Evolutionary conservation across 371 early-diverging fungal genomes (phyloP).

Genomic region (Mucor plumbeus): DNA sequence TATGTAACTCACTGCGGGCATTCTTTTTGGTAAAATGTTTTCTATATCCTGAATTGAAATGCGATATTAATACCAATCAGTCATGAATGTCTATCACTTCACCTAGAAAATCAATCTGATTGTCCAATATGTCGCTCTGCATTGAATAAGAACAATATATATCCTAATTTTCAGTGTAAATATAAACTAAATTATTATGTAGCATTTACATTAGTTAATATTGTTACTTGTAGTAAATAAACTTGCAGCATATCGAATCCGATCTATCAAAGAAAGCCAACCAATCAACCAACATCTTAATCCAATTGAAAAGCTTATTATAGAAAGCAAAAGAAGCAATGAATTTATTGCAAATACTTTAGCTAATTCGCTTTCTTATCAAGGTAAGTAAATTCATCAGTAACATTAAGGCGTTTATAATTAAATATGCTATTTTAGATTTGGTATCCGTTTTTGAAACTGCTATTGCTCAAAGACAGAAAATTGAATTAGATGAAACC

Average conservation of each 20-base stretch:
- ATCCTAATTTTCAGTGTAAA: slow-evolving; percentile 81
- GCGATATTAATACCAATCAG: slow-evolving; percentile 31
- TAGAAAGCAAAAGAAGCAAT: slow-evolving; percentile 27
- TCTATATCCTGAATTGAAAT: neutral
- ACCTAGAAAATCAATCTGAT: slow-evolving; percentile 58
- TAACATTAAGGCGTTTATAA: too few relatives aligned
- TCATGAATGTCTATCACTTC: slow-evolving; percentile 74
- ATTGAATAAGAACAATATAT: slow-evolving; percentile 68
- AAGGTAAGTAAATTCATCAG: slow-evolving; percentile 13
- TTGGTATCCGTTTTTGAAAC: slow-evolving; percentile 56
- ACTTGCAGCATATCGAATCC: slow-evolving; percentile 28
- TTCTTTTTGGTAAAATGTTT: slow-evolving; percentile 75
- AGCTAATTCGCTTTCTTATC: slow-evolving; percentile 15
- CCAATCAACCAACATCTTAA: neutral
- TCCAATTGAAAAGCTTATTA: slow-evolving; percentile 22
- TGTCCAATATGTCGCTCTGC: slow-evolving; percentile 78
- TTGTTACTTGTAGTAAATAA: slow-evolving; percentile 30
- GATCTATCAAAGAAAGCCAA: slow-evolving; percentile 1
- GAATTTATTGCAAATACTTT: slow-evolving; percentile 20
- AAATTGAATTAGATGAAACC: slow-evolving; percentile 53
- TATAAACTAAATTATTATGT: neutral
- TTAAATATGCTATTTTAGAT: slow-evolving; percentile 35
- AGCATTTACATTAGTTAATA: neutral
- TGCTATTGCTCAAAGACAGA: slow-evolving; percentile 62
- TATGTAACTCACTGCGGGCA: slow-evolving; percentile 86